Conservation (phyloP, 768 basidiomycete species). For the Leccinum imitatum region DNA sequence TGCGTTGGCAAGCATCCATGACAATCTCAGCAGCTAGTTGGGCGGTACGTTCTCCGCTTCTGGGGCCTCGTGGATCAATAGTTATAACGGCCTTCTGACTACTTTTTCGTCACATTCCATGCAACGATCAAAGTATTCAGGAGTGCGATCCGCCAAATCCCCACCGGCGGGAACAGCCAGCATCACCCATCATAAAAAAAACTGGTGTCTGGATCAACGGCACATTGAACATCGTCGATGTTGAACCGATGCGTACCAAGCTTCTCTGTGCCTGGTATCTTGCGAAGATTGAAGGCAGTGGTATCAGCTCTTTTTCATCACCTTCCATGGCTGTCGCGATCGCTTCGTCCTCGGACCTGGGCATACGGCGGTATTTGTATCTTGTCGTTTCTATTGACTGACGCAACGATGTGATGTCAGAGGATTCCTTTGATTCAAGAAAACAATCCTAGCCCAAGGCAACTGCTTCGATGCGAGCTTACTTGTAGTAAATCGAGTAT, state of each 20-base stretch:
- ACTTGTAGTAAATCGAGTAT: too few relatives aligned
- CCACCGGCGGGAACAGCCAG: slow-evolving; percentile 70
- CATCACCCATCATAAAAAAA: too few relatives aligned
- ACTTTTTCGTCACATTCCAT: slow-evolving; percentile 42
- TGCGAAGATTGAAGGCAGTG: too few relatives aligned
- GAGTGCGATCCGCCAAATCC: slow-evolving; percentile 71
- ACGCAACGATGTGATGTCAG: background rate
- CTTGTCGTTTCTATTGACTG: background rate
- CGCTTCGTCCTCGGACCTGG: too few relatives aligned
- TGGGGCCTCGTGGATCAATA: slow-evolving; percentile 48
- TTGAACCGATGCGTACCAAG: too few relatives aligned
- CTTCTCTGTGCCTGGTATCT: too few relatives aligned
- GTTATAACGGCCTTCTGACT: slow-evolving; percentile 15
- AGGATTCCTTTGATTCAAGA: background rate
- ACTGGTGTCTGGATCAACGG: too few relatives aligned
- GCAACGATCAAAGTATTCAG: too few relatives aligned
- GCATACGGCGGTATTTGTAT: background rate
- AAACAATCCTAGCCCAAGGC: background rate
- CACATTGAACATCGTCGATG: too few relatives aligned
- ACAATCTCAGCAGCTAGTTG: slow-evolving; percentile 60
- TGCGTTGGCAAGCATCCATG: slow-evolving; percentile 68
- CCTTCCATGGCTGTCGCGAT: too few relatives aligned
- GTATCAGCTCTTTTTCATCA: too few relatives aligned
- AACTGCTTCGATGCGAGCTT: background rate
- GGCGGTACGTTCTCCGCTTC: slow-evolving; percentile 34